Evolutionary conservation across 2,329 filamentous ascomycete genomes (phyloP), one percentile per base, ranked within the genome.

Genomic region (Penicillium sp.): DNA sequence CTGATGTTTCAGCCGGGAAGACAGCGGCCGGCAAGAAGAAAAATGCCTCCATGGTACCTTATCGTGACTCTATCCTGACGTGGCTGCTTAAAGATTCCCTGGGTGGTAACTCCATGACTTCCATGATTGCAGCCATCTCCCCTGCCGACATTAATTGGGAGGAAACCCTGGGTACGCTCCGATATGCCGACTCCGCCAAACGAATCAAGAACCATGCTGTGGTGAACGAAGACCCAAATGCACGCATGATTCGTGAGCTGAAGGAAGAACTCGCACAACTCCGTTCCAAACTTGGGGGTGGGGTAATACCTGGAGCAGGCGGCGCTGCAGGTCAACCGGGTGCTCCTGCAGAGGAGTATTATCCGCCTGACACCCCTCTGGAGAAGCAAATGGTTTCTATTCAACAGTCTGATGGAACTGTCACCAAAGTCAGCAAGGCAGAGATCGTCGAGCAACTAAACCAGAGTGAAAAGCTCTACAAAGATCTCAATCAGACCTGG

Each of bases 171-270:
- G 94, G 92, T 71, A 99, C 94, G 1, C 81, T 99, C 27, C 86
- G 95, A 67, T 99, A 99, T 74, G 94, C 95, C 52, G 93, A 99
- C 71, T 97, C 92, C 7, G 94, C 94, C 24, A 99, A 99, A 78
- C 87, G 94, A 66, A 99, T 99, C 82, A 97, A 97, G 90, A 99
- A 99, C 77, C 94, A 99, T 73, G 94, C 94, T 53, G 94, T 99
- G 47, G 89, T 99, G 73, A 99, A 99, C 78, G 94, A 99, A 73
- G 94, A 99, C 75, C 93, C 94, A 44, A 99, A 99, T 70, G 94
- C 94, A 56, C 89, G 94, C 65, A 99, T 99, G 94, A 97, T 99
- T 60, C 84, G 94, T 72, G 94, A 99, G 71, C 80, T 99, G 59
- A 99, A 99, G 72, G 94, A 99, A 72, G 94, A 99, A 69, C 76